phyloP scores from a whole-genome alignment of 164 flowering plant genomes.

The Cinnamomum chago region DNA sequence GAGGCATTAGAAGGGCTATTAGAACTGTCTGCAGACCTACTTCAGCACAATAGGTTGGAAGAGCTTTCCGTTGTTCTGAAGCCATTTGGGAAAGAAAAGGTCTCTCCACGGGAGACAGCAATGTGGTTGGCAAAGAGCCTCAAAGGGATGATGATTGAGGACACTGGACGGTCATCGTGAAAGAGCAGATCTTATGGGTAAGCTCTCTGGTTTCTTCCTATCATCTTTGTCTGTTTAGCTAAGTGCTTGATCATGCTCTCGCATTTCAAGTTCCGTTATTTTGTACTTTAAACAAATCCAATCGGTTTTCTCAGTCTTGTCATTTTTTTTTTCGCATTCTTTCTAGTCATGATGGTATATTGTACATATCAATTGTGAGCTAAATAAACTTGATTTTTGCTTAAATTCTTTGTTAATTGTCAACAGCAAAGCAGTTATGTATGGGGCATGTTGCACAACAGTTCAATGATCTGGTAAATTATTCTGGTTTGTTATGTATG shows the following conservation, averaged over 20 bases:
- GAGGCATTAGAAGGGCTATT: constrained; percentile 93
- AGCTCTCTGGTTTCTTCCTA: constrained; percentile 6
- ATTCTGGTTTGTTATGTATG: no score
- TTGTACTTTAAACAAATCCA: constrained; percentile 14
- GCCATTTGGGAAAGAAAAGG: constrained; percentile 94
- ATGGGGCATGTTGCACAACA: no score
- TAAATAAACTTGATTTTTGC: constrained; percentile 11
- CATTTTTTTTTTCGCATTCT: background rate
- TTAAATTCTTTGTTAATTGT: background rate
- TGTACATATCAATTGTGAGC: constrained; percentile 16
- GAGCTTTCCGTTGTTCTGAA: constrained; percentile 82
- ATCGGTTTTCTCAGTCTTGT: background rate
- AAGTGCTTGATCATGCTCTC: background rate
- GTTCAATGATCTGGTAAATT: no score
- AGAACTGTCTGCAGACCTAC: constrained; percentile 90
- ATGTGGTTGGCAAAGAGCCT: constrained; percentile 97
- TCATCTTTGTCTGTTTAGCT: background rate
- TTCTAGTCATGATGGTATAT: constrained; percentile 7
- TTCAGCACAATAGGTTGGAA: constrained; percentile 77
- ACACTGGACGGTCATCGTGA: constrained; percentile 46
- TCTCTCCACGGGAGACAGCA: constrained; percentile 97
- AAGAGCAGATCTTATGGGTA: constrained; percentile 12
- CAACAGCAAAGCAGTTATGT: no score
- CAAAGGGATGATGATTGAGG: constrained; percentile 96
- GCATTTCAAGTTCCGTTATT: constrained; percentile 9